phyloP scores from a whole-genome alignment of 768 basidiomycete genomes.

The Lactifluus hygrophoroides region DNA sequence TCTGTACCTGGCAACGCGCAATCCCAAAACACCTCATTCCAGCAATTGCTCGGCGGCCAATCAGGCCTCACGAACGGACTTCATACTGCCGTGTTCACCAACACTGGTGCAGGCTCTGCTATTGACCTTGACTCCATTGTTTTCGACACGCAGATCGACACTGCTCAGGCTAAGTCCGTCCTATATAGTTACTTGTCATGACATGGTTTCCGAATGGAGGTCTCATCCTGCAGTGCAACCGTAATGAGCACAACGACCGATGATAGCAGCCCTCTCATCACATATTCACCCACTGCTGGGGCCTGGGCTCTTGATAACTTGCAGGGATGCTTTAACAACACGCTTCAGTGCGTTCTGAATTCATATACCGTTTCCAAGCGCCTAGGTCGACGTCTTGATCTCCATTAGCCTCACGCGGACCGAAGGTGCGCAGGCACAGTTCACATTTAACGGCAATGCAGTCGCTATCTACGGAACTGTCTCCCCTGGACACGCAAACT shows the following conservation, averaged over 20 bases:
- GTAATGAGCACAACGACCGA: constrained; percentile 35
- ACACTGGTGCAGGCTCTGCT: constrained; percentile 30
- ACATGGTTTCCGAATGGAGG: constrained; percentile 29
- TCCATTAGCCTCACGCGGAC: constrained; percentile 33
- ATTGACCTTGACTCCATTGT: constrained; percentile 47
- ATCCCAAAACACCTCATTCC: constrained; percentile 23
- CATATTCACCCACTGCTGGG: constrained; percentile 31
- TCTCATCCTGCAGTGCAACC: constrained; percentile 39
- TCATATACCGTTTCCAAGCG: not conserved
- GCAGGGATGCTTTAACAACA: constrained; percentile 29
- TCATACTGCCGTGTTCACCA: constrained; percentile 42
- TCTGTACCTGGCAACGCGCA: constrained; percentile 31
- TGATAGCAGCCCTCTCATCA: constrained; percentile 33
- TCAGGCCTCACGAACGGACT: constrained; percentile 35
- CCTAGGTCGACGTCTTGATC: not conserved
- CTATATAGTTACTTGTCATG: not conserved
- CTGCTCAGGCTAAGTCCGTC: constrained; percentile 33
- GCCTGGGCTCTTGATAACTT: constrained; percentile 32
- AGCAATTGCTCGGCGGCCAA: constrained; percentile 37
- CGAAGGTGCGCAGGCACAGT: constrained; percentile 34
- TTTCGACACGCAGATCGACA: constrained; percentile 34
- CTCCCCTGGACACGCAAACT: constrained; percentile 42
- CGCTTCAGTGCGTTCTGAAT: constrained; percentile 35
- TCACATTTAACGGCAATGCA: constrained; percentile 43
- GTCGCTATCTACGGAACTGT: constrained; percentile 47